A percentile compares a stretch with the other conserved stretches of the same genome.
phyloP scores from a whole-genome alignment of 2,329 filamentous ascomycete species.

The Phyllosticta paracitricarpa region DNA sequence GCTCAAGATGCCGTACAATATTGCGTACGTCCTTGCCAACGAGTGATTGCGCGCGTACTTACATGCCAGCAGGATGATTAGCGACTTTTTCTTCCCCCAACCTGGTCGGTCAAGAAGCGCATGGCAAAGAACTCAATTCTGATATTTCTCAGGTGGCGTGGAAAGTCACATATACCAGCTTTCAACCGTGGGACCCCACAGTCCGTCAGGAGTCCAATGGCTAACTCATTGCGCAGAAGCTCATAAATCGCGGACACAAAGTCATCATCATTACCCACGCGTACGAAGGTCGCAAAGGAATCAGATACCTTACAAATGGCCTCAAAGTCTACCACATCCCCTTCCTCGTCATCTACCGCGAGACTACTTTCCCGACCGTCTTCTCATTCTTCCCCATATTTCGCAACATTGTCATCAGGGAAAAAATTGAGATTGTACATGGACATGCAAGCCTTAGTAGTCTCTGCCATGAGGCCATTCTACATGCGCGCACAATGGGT shows the following conservation, averaged over 20 bases:
- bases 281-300: constrained; percentile 79
- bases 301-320: constrained; percentile 93
- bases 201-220: neutral
- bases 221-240: constrained; percentile 47
- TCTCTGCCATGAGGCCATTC: constrained; percentile 85
- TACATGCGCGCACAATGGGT: constrained; percentile 94
- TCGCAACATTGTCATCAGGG: constrained; percentile 87
- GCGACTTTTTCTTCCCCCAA: constrained; percentile 98
- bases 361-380: constrained; percentile 87
- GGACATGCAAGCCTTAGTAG: constrained; percentile 92
- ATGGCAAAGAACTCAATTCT: neutral
- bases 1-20: constrained; percentile 55
- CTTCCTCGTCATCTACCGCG: constrained; percentile 90
- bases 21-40: constrained; percentile 43
- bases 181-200: constrained; percentile 49
- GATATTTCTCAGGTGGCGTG: constrained; percentile 54
- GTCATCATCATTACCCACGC: constrained; percentile 96
- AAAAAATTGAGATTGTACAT: constrained; percentile 93
- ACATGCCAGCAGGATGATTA: constrained; percentile 63
- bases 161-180: constrained; percentile 99
- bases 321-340: constrained; percentile 98
- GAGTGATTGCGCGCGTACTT: constrained; percentile 12
- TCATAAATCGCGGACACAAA: constrained; percentile 95
- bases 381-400: constrained; percentile 99
- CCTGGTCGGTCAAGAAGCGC: constrained; percentile 46